Percentiles rank a stretch among this genome's conserved stretches.
phyloP scores from a whole-genome alignment of 2,329 filamentous ascomycete genomes.

The Diaporthe citri region DNA sequence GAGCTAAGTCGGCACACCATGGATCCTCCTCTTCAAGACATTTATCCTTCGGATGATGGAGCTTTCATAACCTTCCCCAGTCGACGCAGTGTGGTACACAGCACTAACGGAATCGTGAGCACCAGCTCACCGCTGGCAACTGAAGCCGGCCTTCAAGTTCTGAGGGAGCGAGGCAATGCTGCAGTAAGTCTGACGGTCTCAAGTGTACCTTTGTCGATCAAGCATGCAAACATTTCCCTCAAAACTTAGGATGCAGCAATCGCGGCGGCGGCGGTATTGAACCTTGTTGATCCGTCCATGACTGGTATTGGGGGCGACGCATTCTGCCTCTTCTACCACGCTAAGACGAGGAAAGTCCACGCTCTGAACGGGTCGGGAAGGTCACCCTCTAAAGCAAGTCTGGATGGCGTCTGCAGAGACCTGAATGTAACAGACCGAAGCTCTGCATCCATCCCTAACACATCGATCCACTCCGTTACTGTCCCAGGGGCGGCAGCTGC shows the following conservation, averaged over 20 bases:
- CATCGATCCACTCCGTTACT: constrained; percentile 82
- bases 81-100: constrained; percentile 90
- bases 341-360: constrained; percentile 81
- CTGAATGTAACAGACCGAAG: constrained; percentile 73
- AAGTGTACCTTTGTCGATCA: background rate
- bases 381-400: constrained; percentile 75
- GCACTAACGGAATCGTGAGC: constrained; percentile 88
- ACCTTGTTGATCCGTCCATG: constrained; percentile 89
- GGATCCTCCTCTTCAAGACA: background rate
- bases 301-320: constrained; percentile 96
- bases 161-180: constrained; percentile 89
- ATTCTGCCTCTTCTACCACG: constrained; percentile 92
- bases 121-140: constrained; percentile 90
- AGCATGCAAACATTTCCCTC: constrained; percentile 35
- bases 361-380: constrained; percentile 94
- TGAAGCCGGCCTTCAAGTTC: constrained; percentile 83
- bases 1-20: background rate
- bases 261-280: constrained; percentile 87
- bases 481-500: constrained; percentile 66
- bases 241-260: constrained; percentile 84
- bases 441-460: constrained; percentile 73
- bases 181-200: constrained; percentile 70
- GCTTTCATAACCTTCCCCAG: constrained; percentile 63
- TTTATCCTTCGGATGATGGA: constrained; percentile 37
- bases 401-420: constrained; percentile 77